Percentiles rank a stretch among this genome's conserved stretches.
Evolutionary conservation across 129 eudicot genomes (phyloP).

Genomic region (Flaveria ramosissima): DNA sequence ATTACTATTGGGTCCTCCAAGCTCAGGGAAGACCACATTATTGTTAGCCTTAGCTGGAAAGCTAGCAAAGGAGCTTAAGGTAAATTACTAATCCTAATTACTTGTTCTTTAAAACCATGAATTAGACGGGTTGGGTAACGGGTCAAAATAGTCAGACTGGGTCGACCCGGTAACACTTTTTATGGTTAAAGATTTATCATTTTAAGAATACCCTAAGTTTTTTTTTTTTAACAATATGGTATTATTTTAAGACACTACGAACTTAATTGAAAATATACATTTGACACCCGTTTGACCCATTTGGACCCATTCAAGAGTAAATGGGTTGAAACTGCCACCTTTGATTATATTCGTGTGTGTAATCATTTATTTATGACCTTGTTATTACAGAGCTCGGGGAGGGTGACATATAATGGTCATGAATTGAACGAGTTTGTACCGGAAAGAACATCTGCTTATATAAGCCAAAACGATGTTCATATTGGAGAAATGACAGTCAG

Average conservation of each 20-base stretch:
- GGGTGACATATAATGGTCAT: conserved; percentile 84
- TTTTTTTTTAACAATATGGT: not conserved
- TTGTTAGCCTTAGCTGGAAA: conserved; percentile 76
- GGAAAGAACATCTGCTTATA: conserved; percentile 86
- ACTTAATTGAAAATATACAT: not conserved
- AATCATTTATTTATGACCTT: conserved; percentile 12
- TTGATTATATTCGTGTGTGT: not conserved
- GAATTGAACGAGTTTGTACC: conserved; percentile 75
- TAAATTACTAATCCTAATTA: conserved; percentile 8
- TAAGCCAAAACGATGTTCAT: conserved; percentile 89
- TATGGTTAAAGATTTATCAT: not conserved
- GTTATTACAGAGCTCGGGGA: conserved; percentile 56
- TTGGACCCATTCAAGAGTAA: not conserved
- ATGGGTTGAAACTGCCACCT: not conserved
- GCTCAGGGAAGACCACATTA: conserved; percentile 86
- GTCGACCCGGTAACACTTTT: conserved; percentile 3
- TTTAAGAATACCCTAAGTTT: not conserved
- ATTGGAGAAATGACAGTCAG: conserved; percentile 95
- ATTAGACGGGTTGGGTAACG: not conserved
- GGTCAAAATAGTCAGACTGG: not conserved
- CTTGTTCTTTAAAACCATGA: not conserved
- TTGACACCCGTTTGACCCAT: not conserved
- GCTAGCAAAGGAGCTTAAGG: conserved; percentile 61
- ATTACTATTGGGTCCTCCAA: conserved; percentile 87
- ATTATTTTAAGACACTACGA: not conserved